phyloP scores from a whole-genome alignment of 1,139 yeast genomes.

The Geotrichum siamense region DNA sequence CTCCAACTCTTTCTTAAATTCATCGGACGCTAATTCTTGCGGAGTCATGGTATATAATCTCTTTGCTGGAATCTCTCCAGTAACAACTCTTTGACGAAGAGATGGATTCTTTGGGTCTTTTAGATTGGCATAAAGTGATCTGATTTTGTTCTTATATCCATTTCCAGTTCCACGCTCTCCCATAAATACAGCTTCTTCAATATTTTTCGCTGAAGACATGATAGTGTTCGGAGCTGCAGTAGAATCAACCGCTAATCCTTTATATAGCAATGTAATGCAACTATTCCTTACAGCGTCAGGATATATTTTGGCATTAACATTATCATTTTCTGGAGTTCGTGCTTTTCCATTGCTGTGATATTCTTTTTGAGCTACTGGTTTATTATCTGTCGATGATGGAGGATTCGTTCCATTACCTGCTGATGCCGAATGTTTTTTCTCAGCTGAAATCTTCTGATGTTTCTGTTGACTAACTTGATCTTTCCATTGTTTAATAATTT shows the following conservation, averaged over 20 bases:
- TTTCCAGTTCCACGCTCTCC: conserved; percentile 45
- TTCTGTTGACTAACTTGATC: conserved; percentile 67
- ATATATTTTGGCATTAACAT: conserved; percentile 60
- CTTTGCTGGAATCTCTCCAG: conserved; percentile 56
- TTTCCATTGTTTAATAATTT: conserved; percentile 82
- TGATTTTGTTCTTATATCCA: conserved; percentile 68
- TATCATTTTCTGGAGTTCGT: conserved; percentile 75
- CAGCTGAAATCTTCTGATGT: conserved; percentile 5
- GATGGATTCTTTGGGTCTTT: conserved; percentile 87
- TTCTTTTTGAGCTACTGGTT: conserved; percentile 19
- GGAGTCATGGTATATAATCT: conserved; percentile 76
- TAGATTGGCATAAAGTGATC: conserved; percentile 76
- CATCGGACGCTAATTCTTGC: conserved; percentile 87
- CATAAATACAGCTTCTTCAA: conserved; percentile 64
- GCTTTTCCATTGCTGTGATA: conserved; percentile 35
- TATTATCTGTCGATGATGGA: conserved; percentile 14
- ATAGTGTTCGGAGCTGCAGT: conserved; percentile 52
- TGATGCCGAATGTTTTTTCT: conserved; percentile 12
- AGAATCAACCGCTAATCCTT: conserved; percentile 81
- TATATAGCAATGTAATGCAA: conserved; percentile 74
- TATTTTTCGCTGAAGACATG: conserved; percentile 56
- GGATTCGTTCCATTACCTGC: conserved; percentile 19
- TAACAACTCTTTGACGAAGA: conserved; percentile 59
- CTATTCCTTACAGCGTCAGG: conserved; percentile 77
- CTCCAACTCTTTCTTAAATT: conserved; percentile 77